Base-by-base conservation (phyloP, 2,329 filamentous ascomycete genomes). In the Fusarium coicis region DNA sequence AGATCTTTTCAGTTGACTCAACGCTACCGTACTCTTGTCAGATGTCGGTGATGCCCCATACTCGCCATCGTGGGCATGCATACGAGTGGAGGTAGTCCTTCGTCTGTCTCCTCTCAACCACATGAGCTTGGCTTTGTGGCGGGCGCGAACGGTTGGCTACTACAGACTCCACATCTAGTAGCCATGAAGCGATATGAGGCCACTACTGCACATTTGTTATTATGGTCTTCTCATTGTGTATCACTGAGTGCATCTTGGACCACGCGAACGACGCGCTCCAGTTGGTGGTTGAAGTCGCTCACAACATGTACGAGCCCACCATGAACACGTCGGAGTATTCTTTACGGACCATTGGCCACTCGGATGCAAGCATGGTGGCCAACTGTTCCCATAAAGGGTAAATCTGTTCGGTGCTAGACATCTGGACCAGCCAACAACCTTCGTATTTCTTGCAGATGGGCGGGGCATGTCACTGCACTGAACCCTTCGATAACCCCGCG, bases 401-500 rank as follows among this genome's bases (percentile, higher is more conserved):
- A 74, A 66, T 74, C 64, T 63, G 55, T 63, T 58, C 54, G 67
- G 44, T 67, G 54, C 56, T 70, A 52, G 42, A 65, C 68, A 53
- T 67, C 61, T 70, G 58, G 68, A 44, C 65, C 58, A 56, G 58
- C 57, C 64, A 54, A 58, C 46, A 63, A 56, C 57, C n/a, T 70
- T 75, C 73, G 73, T 75, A 75, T 75, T 75, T 66, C 73, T 69
- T 74, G 63, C 73, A 60, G 66, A 34, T 66, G 46, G 50, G 68
- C 58, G 67, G 68, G 57, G 62, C 56, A 63, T 54, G 68, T 50
- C 62, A 65, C 66, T 69, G 58, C 62, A 69, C 66, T 69, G 66
- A 65, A 57, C 66, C 52, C 62, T 68, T 72, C 36, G 49, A 61
- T 28, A 53, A 74, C 72, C 58, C 68, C 60, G 63, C 68, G 66